Evolutionary conservation across 768 basidiomycete genomes (phyloP), one percentile per base, ranked within the genome.

Genomic region (Leccinum olivaceopallidum): DNA sequence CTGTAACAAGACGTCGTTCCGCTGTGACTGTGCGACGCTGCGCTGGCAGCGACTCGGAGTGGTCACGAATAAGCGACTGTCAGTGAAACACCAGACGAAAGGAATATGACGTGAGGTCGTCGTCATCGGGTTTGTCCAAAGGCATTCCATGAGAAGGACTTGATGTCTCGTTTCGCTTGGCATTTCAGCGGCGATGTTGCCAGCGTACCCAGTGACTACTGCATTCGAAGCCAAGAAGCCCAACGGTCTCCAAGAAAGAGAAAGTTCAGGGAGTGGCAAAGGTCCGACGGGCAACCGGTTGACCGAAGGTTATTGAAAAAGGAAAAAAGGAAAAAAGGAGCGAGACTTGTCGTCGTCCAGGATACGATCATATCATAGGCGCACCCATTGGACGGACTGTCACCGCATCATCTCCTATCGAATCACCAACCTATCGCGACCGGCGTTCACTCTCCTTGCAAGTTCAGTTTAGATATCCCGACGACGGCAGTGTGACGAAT

Each of bases 291-390:
- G 10, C 28, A 30, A 52, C 51, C 52, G 32, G 48, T 26, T 49
- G 48, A 49, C n/a, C 16, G 30, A 34, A 20, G 51, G 30, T 20
- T 28, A 53, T 53, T 12, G 22, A 34, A 34, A 47, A 44, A 44
- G 10, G 30, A 12, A 20, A 20, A 32, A 36, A 44, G n/a, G 4
- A 13, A 44, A 32, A 36, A 44, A 20, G n/a, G 42, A 44, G 42
- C 42, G n/a, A 44, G 42, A 44, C 42, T 20, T 44, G n/a, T 20
- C n/a, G 51, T 52, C 53, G 53, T 55, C 53, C 53, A 55, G 53
- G 53, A 55, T 55, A 55, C 53, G 53, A 55, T 55, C 53, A 53
- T 5, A 34, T 53, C 8, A 20, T 20, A 47, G n/a, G 26, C 30
- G 32, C 10, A 26, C n/a, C 18, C 32, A 53, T 36, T 36, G 34